Evolutionary conservation across 2,329 filamentous ascomycete species (phyloP).

Genomic region (Graphiopsis chlorocephala): DNA sequence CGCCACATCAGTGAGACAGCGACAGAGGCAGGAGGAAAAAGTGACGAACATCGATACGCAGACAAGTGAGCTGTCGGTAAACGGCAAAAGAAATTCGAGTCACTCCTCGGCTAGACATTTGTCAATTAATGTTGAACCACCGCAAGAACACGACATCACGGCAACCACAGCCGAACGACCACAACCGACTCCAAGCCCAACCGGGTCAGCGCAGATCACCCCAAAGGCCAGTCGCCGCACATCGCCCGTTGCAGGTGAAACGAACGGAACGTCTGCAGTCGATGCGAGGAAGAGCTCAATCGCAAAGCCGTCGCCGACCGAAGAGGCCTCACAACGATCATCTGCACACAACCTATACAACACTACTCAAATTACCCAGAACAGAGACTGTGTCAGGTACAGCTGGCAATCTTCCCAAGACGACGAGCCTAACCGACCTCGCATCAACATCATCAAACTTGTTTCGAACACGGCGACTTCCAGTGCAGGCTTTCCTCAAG

Average conservation of each 20-base stretch:
- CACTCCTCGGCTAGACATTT: not conserved
- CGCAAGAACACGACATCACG: not conserved
- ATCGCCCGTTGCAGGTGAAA: not conserved
- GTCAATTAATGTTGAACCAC: not conserved
- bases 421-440: constrained; percentile 36
- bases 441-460: constrained; percentile 63
- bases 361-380: constrained; percentile 30
- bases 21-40: not conserved
- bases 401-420: constrained; percentile 39
- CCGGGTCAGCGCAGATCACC: not conserved
- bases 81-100: not conserved
- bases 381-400: constrained; percentile 35
- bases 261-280: not conserved
- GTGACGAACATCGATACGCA: not conserved
- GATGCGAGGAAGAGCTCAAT: constrained; percentile 9
- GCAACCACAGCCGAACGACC: not conserved
- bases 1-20: not conserved
- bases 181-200: not conserved
- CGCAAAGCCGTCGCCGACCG: not conserved
- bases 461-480: constrained; percentile 82
- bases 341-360: constrained; percentile 1
- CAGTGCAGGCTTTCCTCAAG: constrained; percentile 62
- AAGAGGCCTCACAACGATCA: not conserved
- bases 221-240: constrained; percentile 2
- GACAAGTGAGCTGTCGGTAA: not conserved